These are phyloP conservation scores for Pyrenochaeta sp. DNA, from an alignment of 2,329 filamentous ascomycete species.

Conservation along the genomic window DNA sequence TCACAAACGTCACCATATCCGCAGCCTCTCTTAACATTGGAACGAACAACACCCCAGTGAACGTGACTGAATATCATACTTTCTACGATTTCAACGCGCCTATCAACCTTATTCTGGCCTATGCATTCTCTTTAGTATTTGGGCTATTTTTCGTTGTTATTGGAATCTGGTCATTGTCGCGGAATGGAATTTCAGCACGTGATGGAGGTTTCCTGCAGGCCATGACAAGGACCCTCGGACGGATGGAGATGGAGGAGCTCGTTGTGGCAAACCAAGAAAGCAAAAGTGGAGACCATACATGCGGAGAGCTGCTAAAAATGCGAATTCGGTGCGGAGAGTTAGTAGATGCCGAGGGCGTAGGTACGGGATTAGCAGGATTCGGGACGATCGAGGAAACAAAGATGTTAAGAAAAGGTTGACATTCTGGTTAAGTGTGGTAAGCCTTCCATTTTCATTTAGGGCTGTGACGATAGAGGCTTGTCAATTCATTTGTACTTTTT, in stretches of 20 bases:
- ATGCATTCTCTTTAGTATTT: background rate
- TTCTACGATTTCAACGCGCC: background rate
- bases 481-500: no score
- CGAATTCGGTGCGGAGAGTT: constrained; percentile 1
- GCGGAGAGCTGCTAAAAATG: background rate
- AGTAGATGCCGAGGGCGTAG: background rate
- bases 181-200: background rate
- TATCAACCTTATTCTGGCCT: background rate
- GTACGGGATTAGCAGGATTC: constrained; percentile 17
- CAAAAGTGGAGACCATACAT: background rate
- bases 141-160: background rate
- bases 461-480: no score
- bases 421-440: no score
- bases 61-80: background rate
- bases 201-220: no score
- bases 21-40: background rate
- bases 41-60: background rate
- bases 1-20: background rate
- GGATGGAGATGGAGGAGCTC: background rate
- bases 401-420: no score
- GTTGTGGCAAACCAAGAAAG: background rate
- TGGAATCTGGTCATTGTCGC: background rate
- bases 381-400: background rate
- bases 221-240: background rate
- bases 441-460: no score